Base-by-base conservation (phyloP, 2,329 filamentous ascomycete species). In the Apiospora marii region DNA sequence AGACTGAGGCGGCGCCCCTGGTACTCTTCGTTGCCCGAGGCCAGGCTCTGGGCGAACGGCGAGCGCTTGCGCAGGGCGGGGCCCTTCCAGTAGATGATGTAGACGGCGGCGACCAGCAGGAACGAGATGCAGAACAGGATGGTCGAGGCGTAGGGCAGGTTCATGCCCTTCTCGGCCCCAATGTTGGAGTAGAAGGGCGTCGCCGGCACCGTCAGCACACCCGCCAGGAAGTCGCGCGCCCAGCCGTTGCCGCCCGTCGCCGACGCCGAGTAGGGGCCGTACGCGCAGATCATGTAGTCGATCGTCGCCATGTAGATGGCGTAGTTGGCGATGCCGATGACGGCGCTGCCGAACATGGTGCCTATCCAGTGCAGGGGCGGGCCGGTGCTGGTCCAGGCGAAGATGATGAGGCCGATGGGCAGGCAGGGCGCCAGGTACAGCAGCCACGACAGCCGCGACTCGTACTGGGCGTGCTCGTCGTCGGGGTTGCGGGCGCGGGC, bases 241-340 rank as follows among this genome's bases (percentile, higher is more conserved):
- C 90, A 91, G 24, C 90, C 91, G 76, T 93, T 92, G 24, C 91
- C 91, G 67, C 91, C 91, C 0, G 90, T 92, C 0, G 91, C 91
- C 1, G 89, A 92, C 14, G 91, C 90, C 2, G 90, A 89, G 80
- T 91, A 92, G 0, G 88, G 88, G 0, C 90, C 91, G 76, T 93
- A 93, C 7, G 90, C 90, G 73, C 68, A 53, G 34, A 71, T 49
- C 87, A 92, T 91, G 79, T 92, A 92, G 77, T 92, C 90, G 74
- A 92, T 91, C 2, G 89, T 91, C 30, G 90, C 89, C 87, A 92
- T 91, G 82, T 92, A 72, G 41, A 71, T 67, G 53, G 69, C 81
- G 75, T 87, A 88, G 77, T 92, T 92, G 70, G 91, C 90, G 53
- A 92, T 89, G 58, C 90, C 91, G 68, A 92, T 88, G 58, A 91